Percentiles rank a stretch among this genome's conserved stretches.
Evolutionary conservation across 495 filamentous ascomycete genomes (phyloP).

Genomic region (Cetradonia linearis): DNA sequence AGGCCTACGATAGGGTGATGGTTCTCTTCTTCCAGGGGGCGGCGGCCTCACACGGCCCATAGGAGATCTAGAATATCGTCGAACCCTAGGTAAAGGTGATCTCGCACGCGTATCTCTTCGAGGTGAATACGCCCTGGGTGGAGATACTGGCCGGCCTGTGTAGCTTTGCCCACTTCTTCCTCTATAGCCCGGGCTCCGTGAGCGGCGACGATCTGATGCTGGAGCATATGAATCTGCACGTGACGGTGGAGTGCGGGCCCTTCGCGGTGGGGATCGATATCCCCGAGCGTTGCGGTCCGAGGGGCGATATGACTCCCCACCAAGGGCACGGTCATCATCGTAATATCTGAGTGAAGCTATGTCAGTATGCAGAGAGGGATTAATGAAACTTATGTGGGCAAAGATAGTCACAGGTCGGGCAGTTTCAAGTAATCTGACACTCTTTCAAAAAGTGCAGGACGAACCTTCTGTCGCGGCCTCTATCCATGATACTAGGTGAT

Average conservation of each 20-base stretch:
- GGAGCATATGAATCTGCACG: slow-evolving; percentile 43
- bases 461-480: slow-evolving; percentile 43
- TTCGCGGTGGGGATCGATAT: slow-evolving; percentile 30
- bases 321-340: slow-evolving; percentile 32
- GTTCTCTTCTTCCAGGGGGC: slow-evolving; percentile 29
- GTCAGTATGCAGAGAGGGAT: slow-evolving; percentile 4
- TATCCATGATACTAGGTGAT: slow-evolving; percentile 32
- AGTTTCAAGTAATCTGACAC: not conserved
- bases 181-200: slow-evolving; percentile 38
- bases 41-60: slow-evolving; percentile 31
- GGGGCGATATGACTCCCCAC: slow-evolving; percentile 47
- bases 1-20: slow-evolving; percentile 24
- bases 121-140: slow-evolving; percentile 37
- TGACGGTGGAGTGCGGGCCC: slow-evolving; percentile 24
- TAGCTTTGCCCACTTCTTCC: slow-evolving; percentile 31
- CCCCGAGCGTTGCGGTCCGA: slow-evolving; percentile 31
- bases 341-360: slow-evolving; percentile 34
- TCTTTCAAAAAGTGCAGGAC: not conserved
- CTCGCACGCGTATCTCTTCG: slow-evolving; percentile 37
- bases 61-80: slow-evolving; percentile 39
- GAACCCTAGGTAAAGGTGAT: slow-evolving; percentile 31
- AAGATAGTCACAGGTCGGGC: not conserved
- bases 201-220: slow-evolving; percentile 37
- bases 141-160: slow-evolving; percentile 34
- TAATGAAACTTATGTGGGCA: not conserved